Evolutionary conservation across 768 basidiomycete genomes (phyloP).

Genomic region (Suillus decipiens): DNA sequence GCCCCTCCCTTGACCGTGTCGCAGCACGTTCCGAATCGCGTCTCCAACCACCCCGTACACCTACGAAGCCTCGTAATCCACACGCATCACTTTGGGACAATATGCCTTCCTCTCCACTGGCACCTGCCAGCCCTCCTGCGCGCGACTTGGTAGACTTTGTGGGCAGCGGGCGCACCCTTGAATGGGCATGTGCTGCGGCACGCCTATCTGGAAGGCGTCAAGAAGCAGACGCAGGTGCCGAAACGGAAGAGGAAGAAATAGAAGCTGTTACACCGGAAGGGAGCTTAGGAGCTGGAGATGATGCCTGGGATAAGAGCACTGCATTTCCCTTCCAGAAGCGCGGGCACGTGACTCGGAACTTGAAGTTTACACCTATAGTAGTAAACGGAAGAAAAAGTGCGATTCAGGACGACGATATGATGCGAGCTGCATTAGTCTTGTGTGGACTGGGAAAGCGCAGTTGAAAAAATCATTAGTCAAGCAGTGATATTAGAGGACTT

Average conservation of each 20-base stretch:
- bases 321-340: constrained; percentile 1
- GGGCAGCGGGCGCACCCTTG: constrained; percentile 29
- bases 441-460: constrained; percentile 50
- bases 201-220: constrained; percentile 42
- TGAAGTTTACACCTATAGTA: not conserved
- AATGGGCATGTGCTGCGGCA: constrained; percentile 44
- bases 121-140: constrained; percentile 35
- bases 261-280: constrained; percentile 68
- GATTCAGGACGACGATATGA: constrained; percentile 61
- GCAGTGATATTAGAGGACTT: not conserved
- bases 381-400: constrained; percentile 16
- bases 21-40: constrained; percentile 34
- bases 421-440: constrained; percentile 68
- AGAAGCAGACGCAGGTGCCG: constrained; percentile 33
- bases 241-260: constrained; percentile 63
- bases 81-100: constrained; percentile 34
- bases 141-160: constrained; percentile 32
- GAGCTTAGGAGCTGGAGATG: constrained; percentile 46
- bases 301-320: constrained; percentile 34
- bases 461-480: not conserved
- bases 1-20: constrained; percentile 35
- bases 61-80: constrained; percentile 31
- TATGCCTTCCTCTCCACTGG: constrained; percentile 47
- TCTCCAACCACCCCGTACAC: constrained; percentile 30
- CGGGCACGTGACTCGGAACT: constrained; percentile 8